These are phyloP conservation scores for Hypericum perforatum DNA, from an alignment of 345 rosid genomes.

Conservation along the genomic window DNA sequence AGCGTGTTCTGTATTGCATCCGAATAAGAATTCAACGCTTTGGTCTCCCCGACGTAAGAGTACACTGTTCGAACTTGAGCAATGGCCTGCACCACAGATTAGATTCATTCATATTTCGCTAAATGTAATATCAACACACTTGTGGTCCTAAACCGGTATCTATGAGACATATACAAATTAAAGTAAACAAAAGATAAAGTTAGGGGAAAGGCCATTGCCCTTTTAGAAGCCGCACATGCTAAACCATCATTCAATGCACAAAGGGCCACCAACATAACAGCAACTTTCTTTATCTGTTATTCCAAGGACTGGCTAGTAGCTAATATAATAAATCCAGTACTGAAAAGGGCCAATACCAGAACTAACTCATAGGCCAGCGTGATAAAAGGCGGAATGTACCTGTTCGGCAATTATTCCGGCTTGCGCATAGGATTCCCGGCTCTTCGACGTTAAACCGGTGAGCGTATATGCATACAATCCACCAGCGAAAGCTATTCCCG, in stretches of 20 bases:
- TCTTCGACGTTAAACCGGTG: constrained; percentile 93
- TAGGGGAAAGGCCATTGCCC: constrained; percentile 9
- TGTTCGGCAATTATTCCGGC: constrained; percentile 97
- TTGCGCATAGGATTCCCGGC: constrained; percentile 94
- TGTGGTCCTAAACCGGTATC: not conserved
- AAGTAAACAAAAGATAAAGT: not conserved
- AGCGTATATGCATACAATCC: constrained; percentile 95
- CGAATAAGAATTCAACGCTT: constrained; percentile 80
- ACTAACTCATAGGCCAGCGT: no score
- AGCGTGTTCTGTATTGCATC: constrained; percentile 92
- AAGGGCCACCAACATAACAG: constrained; percentile 5
- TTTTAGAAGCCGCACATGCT: constrained; percentile 15
- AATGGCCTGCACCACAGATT: constrained; percentile 45
- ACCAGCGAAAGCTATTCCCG: constrained; percentile 98
- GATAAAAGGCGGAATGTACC: constrained; percentile 20
- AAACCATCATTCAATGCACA: constrained; percentile 14
- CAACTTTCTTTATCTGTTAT: not conserved
- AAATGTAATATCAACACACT: not conserved
- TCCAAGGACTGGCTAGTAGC: no score
- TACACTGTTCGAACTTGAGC: constrained; percentile 96
- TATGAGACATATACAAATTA: not conserved
- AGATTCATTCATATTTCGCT: constrained; percentile 1
- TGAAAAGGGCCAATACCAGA: no score
- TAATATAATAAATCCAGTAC: no score
- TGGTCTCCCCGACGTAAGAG: constrained; percentile 95